Base-by-base conservation (phyloP, 495 filamentous ascomycete genomes). In the Talaromyces borbonicus region DNA sequence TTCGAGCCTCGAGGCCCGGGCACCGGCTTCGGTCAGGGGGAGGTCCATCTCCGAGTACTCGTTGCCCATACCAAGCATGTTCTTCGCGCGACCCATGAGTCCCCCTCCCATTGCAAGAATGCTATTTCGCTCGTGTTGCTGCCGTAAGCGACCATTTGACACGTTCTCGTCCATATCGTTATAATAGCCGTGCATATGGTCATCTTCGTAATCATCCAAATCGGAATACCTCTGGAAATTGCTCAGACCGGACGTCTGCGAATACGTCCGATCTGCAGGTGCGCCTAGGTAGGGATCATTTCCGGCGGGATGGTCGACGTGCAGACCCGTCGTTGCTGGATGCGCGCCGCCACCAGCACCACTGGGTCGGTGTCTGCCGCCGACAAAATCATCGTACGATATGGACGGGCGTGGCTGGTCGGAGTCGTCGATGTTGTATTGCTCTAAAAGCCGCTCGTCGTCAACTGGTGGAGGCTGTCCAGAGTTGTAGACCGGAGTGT, bases 11-110 rank as follows among this genome's bases (percentile, higher is more conserved):
- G 62, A 61, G 43, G 68, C 63, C 49, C 71, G 65, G 27, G 72
- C 73, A 32, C 84, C 75, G 15, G 83, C 63, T 53, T 96, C 89
- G 15, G 88, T 97, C 56, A 99, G 67, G 11, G 93, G 93, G 29
- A 97, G 73, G 56, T 99, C 90, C 93, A 99, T 97, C 60, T 96
- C 93, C 41, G 88, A 93, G 65, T 97, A 96, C 36, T 92, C 81
- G 43, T 85, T 80, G 8, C 77, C 81, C 86, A 95, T 93, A 38
- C 92, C 92, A 43, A 97, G 68, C 78, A 85, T 88, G 63, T 81
- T 83, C 65, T 93, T 97, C 8, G 85, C 85, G 53, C 73, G 80
- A 9, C 90, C 93, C 57, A 93, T 71, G 26, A 96, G 62, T 6
- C 90, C 87, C 49, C 92, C 89, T 40, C 90, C 89, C 58, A 95